Evolutionary conservation across 306 rosid genomes (phyloP), one percentile per base, ranked within the genome.

Genomic region (Begonia fuchsioides): DNA sequence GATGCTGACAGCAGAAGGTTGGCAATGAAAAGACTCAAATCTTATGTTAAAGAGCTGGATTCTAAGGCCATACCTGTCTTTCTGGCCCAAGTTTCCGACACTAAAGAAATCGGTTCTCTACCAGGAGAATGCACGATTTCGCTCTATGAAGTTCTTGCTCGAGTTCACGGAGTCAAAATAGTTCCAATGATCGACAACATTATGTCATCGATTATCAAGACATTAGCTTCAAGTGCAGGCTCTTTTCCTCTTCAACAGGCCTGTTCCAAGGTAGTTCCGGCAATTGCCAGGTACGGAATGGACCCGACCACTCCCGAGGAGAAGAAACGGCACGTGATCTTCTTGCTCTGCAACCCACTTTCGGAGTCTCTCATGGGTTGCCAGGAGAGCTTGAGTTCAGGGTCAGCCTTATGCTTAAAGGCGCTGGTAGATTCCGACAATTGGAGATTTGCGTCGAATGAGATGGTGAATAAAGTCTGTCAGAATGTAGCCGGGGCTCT

Each of bases 241-340:
- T 84, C 92, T 49, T 76, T 81, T 53, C 84, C 92, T 51, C 87
- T 90, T 17, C 95, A 81, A 55, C 95, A 84, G 51, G 95, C 94
- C 3, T 90, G 97, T 58, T 84, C 97, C 0, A 84, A 73, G 64
- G 95, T 84, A 46, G 92, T 84, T 54, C 90, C 77, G 0, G 82
- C 97, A 19, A 86, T 90, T 47, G 92, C 87, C 11, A 71, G 95
- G 59, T 90, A 84, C 57, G 90, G 82, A 57, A n/a, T n/a, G n/a
- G n/a, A n/a, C n/a, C n/a, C n/a, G n/a, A n/a, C n/a, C n/a, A n/a
- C n/a, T n/a, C n/a, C n/a, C n/a, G n/a, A n/a, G n/a, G n/a, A n/a
- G n/a, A n/a, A n/a, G n/a, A n/a, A n/a, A n/a, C n/a, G n/a, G n/a
- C n/a, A n/a, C 47, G 62, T 81, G 32, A 75, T 90, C 66, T 77